Base-by-base conservation (phyloP, 306 rosid genomes). In the Carpinus viminea region DNA sequence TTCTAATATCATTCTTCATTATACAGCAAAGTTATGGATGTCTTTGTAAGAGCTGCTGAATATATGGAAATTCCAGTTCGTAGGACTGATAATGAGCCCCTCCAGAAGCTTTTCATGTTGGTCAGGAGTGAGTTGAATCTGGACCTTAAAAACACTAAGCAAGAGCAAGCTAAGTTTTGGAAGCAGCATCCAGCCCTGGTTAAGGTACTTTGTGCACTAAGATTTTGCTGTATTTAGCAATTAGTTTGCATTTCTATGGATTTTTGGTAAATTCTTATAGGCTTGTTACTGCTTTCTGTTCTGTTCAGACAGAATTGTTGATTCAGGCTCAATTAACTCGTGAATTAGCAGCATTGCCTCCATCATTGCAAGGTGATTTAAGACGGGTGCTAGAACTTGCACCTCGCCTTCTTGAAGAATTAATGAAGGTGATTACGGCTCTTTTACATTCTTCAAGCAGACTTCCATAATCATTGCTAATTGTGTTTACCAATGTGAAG, bases 111-210 rank as follows among this genome's bases (percentile, higher is more conserved):
- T 69, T 96, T 96, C 75, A 85, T 93, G 98, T 83, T 93, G 79
- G 98, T 96, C 59, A 88, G 98, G 78, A 93, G 99, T 88, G 99
- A 96, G 90, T 84, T 96, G 83, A 96, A 96, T 89, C 91, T 96
- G 78, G 98, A 96, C 89, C 98, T 90, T 71, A 96, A 96, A 89
- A 96, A 93, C 90, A 93, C 93, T 69, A 96, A 96, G 91, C 99
- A 96, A 85, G 99, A 93, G 89, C 98, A 96, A 81, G 92, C 98
- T 48, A 96, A 96, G 83, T 96, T 96, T 90, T 91, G 97, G 99
- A 93, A 93, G 88, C 98, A 96, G 86, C 98, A 91, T 89, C 99
- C 99, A 74, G 90, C 96, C 56, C 88, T 93, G 70, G 98, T 93
- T 82, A 96, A 96, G 96, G 99, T 96, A 89, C 68, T 51, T 82